Percentiles rank a stretch among this genome's conserved stretches.
These are phyloP conservation scores for Trichoderma breve DNA, from an alignment of 2,329 filamentous ascomycete genomes.

Conservation along the genomic window DNA sequence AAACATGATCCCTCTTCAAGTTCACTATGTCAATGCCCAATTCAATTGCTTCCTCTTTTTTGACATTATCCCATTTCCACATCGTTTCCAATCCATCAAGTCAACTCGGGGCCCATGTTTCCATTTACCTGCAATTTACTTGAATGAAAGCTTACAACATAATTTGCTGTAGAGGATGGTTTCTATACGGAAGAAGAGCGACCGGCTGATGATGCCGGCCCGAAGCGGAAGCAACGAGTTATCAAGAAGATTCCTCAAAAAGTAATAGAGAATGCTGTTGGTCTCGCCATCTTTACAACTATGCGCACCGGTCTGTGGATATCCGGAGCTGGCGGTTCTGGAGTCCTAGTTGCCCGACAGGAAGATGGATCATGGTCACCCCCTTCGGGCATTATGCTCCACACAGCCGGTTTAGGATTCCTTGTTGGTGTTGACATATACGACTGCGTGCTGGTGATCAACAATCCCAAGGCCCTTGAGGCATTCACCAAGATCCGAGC, in stretches of 20 bases:
- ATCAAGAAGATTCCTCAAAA: slow-evolving; percentile 44
- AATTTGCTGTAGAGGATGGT: slow-evolving; percentile 47
- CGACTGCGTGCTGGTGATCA: slow-evolving; percentile 74
- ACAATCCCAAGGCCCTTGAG: slow-evolving; percentile 63
- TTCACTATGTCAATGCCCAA: background rate
- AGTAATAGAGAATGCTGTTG: slow-evolving; percentile 55
- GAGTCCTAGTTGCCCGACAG: slow-evolving; percentile 56
- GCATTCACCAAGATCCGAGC: slow-evolving; percentile 66
- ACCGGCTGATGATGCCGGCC: slow-evolving; percentile 30
- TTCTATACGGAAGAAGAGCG: slow-evolving; percentile 45
- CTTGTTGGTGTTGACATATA: slow-evolving; percentile 73
- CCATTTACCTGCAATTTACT: background rate
- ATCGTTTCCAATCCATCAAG: background rate
- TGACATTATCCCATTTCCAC: background rate
- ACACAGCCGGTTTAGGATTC: slow-evolving; percentile 69
- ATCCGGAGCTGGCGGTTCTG: slow-evolving; percentile 59
- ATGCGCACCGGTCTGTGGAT: slow-evolving; percentile 58
- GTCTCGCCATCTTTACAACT: slow-evolving; percentile 63
- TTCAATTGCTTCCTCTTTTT: background rate
- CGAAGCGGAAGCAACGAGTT: slow-evolving; percentile 44
- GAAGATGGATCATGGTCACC: slow-evolving; percentile 66
- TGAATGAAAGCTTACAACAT: background rate
- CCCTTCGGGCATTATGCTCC: slow-evolving; percentile 68
- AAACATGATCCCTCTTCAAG: background rate
- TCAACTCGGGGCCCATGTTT: background rate